A percentile compares a stretch with the other conserved stretches of the same genome.
Evolutionary conservation across 2,329 filamentous ascomycete genomes (phyloP).

Genomic region (Lachnellula willkommii): DNA sequence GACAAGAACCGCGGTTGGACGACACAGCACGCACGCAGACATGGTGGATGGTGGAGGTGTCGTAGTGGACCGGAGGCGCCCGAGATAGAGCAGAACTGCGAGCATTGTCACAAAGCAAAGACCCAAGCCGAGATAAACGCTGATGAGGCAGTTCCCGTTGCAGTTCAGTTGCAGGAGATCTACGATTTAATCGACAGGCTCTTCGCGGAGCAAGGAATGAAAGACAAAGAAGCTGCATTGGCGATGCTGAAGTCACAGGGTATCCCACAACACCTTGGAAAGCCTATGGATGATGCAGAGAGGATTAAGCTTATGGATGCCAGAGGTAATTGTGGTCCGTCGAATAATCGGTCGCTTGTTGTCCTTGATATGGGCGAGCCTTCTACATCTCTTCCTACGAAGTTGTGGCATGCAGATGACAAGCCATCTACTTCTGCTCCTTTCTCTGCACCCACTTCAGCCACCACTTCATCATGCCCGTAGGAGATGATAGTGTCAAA

Average conservation of each 20-base stretch:
- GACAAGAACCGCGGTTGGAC: slow-evolving; percentile 20
- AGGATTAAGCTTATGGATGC: not conserved
- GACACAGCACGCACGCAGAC: slow-evolving; percentile 7
- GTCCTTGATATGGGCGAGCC: not conserved
- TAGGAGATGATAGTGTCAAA: too few species aligned
- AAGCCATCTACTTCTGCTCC: too few species aligned
- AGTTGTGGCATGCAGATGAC: too few species aligned
- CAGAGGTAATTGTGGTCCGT: not conserved
- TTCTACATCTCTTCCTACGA: slow-evolving; percentile 1
- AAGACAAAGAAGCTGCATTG: not conserved
- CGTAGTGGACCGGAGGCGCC: slow-evolving; percentile 13
- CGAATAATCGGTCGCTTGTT: not conserved
- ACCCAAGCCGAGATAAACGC: not conserved
- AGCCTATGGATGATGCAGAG: not conserved
- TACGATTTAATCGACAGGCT: not conserved
- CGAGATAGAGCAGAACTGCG: slow-evolving; percentile 16
- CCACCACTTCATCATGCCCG: not conserved
- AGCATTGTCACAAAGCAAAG: slow-evolving; percentile 10
- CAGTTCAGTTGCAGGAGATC: not conserved
- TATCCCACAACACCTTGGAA: not conserved
- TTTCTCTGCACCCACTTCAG: slow-evolving; percentile 2
- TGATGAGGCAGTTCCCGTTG: not conserved
- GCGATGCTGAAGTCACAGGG: slow-evolving; percentile 1
- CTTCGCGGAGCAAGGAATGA: not conserved
- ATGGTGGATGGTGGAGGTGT: slow-evolving; percentile 29